A percentile compares a stretch with the other conserved stretches of the same genome.
Conservation (phyloP, 495 filamentous ascomycete genomes). For the Daldinia grandis region DNA sequence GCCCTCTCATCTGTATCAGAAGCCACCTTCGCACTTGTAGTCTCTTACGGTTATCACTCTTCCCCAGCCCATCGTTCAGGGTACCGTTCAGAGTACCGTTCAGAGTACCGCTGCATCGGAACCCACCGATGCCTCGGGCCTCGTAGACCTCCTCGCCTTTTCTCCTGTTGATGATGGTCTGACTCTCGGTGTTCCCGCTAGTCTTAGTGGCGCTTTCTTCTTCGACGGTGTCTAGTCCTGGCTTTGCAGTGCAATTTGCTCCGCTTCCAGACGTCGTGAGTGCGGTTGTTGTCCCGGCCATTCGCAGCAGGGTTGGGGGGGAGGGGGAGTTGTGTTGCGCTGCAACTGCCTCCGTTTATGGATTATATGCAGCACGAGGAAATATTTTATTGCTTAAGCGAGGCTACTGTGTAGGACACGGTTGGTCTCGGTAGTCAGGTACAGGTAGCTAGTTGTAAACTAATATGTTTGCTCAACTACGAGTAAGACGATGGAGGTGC, state of each 20-base stretch:
- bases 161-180: background rate
- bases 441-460: background rate
- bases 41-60: background rate
- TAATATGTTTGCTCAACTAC: background rate
- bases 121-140: background rate
- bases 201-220: background rate
- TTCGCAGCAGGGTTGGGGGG: background rate
- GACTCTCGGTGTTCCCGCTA: background rate
- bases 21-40: background rate
- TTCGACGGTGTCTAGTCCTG: background rate
- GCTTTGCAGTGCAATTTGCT: background rate
- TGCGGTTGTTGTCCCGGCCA: background rate
- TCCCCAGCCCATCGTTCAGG: constrained; percentile 23
- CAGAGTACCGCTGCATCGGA: background rate
- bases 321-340: background rate
- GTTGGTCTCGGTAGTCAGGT: background rate
- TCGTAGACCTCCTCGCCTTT: background rate
- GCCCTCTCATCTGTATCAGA: background rate
- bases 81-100: no score
- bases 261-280: background rate
- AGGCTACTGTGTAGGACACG: background rate
- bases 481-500: background rate
- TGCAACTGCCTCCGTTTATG: background rate
- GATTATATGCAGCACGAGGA: background rate
- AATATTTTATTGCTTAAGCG: background rate